These are phyloP conservation scores for Cryptococcus amylolentus DNA, from an alignment of 1,284 basidiomycete species.

Conservation along the genomic window DNA sequence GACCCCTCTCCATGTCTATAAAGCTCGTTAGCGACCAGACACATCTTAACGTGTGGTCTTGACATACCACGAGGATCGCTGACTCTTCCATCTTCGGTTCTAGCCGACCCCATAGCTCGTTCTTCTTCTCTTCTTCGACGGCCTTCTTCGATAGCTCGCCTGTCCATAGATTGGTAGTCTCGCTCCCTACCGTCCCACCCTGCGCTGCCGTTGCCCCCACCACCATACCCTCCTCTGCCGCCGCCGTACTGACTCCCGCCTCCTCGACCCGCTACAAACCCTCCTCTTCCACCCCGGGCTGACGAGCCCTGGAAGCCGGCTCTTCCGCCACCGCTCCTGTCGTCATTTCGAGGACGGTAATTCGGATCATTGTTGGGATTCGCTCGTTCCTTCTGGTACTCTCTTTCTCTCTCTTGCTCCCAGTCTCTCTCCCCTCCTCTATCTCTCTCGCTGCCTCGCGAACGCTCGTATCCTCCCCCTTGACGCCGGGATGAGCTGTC, in stretches of 20 bases:
- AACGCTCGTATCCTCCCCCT: neutral
- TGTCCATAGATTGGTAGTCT: constrained; percentile 36
- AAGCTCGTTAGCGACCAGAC: neutral
- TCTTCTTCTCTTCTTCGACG: constrained; percentile 46
- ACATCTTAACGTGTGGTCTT: neutral
- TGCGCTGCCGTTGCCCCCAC: constrained; percentile 13
- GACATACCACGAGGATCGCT: constrained; percentile 22
- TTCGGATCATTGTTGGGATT: constrained; percentile 28
- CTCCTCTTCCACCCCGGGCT: neutral
- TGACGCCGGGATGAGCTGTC: neutral
- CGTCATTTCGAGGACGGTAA: constrained; percentile 27
- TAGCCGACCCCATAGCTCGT: constrained; percentile 34
- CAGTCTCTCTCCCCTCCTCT: constrained; percentile 23
- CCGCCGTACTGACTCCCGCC: constrained; percentile 1
- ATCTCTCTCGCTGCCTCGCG: neutral
- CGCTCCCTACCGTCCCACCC: constrained; percentile 18
- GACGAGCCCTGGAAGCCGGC: neutral
- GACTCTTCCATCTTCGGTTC: constrained; percentile 27
- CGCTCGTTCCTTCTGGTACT: constrained; percentile 27
- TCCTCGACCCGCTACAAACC: neutral
- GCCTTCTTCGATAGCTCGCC: constrained; percentile 47
- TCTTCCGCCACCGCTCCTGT: constrained; percentile 2
- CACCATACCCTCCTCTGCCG: constrained; percentile 3
- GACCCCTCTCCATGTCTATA: neutral
- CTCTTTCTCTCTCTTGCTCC: constrained; percentile 46